Conservation (phyloP, 2,329 filamentous ascomycete species). For the Penicillium corylophilum region DNA sequence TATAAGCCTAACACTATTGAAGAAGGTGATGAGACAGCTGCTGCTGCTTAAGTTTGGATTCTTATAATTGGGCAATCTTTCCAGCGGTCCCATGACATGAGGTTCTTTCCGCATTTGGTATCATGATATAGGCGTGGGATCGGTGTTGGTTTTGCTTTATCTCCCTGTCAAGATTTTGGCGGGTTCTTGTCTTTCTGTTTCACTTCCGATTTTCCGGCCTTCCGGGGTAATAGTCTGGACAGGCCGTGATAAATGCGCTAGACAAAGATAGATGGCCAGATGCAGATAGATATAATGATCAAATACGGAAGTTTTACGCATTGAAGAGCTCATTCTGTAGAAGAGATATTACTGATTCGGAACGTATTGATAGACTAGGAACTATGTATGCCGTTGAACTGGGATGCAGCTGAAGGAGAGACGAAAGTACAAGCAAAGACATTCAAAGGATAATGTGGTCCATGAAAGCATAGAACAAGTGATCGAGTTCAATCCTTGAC, state of each 20-base stretch:
- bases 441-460: not conserved
- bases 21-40: constrained; percentile 7
- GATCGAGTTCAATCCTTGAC: constrained; percentile 35
- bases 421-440: not conserved
- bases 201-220: not conserved
- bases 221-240: not conserved
- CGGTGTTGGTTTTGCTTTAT: constrained; percentile 3
- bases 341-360: not conserved
- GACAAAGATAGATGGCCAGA: not conserved
- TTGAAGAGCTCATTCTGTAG: not conserved
- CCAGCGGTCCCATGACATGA: not conserved
- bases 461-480: not conserved
- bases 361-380: not conserved
- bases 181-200: not conserved
- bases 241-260: not conserved
- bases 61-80: not conserved
- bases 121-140: constrained; percentile 6
- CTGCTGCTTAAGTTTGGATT: not conserved
- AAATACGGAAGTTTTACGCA: not conserved
- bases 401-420: not conserved
- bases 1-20: constrained; percentile 34
- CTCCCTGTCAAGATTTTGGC: constrained; percentile 6
- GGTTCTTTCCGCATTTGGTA: not conserved
- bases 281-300: not conserved
- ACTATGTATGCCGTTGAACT: not conserved